Conservation (phyloP, 306 rosid species). For the Acacia acuminata region DNA sequence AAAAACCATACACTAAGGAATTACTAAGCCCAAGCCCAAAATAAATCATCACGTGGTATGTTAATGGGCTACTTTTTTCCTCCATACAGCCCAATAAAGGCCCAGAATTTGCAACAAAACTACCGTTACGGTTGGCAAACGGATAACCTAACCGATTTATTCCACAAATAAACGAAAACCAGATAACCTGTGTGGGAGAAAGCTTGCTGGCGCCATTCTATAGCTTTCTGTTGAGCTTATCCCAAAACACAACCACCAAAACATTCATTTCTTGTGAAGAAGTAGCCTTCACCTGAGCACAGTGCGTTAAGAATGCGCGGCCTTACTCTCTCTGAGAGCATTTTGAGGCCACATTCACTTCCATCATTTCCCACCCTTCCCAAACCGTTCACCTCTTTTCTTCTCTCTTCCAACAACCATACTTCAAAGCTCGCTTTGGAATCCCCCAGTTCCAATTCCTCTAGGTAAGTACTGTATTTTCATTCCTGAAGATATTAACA, state of each 20-base stretch:
- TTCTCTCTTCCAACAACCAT: conserved; percentile 40
- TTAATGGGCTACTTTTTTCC: neutral
- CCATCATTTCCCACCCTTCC: conserved; percentile 32
- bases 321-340: conserved; percentile 48
- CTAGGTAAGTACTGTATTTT: conserved; percentile 34
- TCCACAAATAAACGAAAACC: neutral
- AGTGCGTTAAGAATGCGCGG: conserved; percentile 48
- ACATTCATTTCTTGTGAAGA: neutral
- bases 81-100: neutral
- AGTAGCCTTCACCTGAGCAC: neutral
- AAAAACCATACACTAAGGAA: neutral
- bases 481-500: neutral
- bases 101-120: neutral
- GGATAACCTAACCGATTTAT: neutral
- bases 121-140: neutral
- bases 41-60: neutral
- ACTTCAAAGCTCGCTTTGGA: conserved; percentile 42
- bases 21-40: neutral
- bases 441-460: conserved; percentile 31
- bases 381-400: conserved; percentile 39
- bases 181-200: neutral
- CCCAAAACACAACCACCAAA: neutral
- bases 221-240: neutral
- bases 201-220: neutral
- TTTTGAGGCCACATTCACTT: conserved; percentile 39